phyloP scores from a whole-genome alignment of 139 green algal genomes.

The Auxenochlorella pyrenoidosa region DNA sequence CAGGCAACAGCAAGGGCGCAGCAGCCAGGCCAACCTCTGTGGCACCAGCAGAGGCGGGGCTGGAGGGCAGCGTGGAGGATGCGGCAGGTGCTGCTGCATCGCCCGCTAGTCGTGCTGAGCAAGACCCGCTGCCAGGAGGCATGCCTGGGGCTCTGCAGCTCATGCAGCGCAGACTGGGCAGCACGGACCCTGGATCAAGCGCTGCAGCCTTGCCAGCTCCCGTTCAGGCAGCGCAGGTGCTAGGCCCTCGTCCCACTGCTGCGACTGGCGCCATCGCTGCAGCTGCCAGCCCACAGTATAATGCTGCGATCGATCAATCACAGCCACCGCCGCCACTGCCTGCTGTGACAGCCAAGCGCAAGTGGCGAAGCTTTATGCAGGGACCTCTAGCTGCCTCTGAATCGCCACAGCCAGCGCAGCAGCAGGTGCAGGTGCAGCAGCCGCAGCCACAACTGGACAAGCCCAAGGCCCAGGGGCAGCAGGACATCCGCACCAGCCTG shows the following conservation, averaged over 20 bases:
- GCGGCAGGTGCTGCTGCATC: neutral
- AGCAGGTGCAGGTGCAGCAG: no score
- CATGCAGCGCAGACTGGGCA: conserved; percentile 3
- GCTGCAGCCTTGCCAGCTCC: neutral
- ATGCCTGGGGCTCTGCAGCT: neutral
- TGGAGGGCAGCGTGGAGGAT: neutral
- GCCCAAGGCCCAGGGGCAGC: no score
- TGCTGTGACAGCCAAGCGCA: neutral
- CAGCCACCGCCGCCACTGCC: neutral
- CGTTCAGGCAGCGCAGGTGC: neutral
- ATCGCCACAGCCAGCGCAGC: no score
- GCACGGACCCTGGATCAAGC: neutral
- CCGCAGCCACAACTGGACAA: no score
- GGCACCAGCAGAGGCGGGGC: neutral
- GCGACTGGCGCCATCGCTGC: neutral
- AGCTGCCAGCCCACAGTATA: no score
- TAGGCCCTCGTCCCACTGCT: neutral
- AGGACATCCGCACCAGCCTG: no score
- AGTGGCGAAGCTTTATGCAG: conserved; percentile 2
- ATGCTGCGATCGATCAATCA: neutral
- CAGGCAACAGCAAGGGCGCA: neutral
- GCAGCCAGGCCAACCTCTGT: neutral
- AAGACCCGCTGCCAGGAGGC: neutral
- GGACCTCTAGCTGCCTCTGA: no score
- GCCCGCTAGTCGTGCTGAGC: neutral